Evolutionary conservation across 1,139 yeast species (phyloP), one percentile per base, ranked within the genome.

Genomic region (Nakaseomyces glabratus): DNA sequence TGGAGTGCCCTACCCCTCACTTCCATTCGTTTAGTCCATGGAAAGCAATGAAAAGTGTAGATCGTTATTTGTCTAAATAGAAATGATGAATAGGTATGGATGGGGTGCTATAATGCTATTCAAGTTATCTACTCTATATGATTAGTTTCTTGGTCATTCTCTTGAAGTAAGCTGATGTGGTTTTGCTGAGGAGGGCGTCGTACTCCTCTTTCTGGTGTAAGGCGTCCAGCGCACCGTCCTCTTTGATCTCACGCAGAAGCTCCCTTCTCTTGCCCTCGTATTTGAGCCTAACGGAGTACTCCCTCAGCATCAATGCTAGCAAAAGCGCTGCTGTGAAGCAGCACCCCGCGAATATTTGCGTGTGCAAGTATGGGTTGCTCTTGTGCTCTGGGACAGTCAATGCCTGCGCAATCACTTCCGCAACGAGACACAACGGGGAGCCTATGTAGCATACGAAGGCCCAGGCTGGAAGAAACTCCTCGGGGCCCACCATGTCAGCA

Each of bases 341-440:
- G 20, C 61, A 49, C 2, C 82, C 82, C 8, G 74, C 69, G 47
- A 76, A 73, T 1, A 77, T 68, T 48, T 78, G 85, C 9, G 80
- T 65, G 49, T 74, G 66, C 8, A 73, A 50, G 44, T 65, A 78
- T 0, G 82, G 82, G 31, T 61, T 63, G 43, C 18, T 28, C 47
- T 42, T 8, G 43, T 41, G 6, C 44, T 33, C 25, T n/a, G 42
- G 35, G 20, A 61, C 57, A 17, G 65, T 62, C 38, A 76, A 51
- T 1, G 73, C 62, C 40, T 75, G 63, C 0, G 74, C 77, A 38
- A 72, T 66, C 3, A 70, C 69, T 49, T 73, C 76, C 14, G 73
- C 61, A 34, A 66, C 68, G 29, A 75, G 51, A 24, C 67, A 54
- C 32, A 69, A 59, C 2, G 69, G 50, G 0, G 72, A 64, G 24